phyloP scores from a whole-genome alignment of 2,329 filamentous ascomycete genomes.

The Exophiala bonariae region DNA sequence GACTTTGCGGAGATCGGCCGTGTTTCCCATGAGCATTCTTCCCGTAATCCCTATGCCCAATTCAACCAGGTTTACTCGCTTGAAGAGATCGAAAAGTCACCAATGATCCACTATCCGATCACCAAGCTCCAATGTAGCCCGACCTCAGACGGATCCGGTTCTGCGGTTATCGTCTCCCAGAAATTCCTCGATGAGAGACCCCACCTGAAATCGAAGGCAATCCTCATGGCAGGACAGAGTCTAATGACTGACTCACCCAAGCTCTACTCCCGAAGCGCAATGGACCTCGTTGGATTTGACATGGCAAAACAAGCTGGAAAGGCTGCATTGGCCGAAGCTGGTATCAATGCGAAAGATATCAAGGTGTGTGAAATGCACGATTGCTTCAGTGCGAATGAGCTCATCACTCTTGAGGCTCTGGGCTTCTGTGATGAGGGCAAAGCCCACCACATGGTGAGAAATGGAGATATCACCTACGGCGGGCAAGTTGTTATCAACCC shows the following conservation, averaged over 20 bases:
- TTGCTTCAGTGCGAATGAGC: slow-evolving; percentile 94
- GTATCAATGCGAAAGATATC: slow-evolving; percentile 65
- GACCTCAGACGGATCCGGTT: slow-evolving; percentile 88
- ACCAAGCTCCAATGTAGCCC: slow-evolving; percentile 98
- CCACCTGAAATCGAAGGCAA: slow-evolving; percentile 75
- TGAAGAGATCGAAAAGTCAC: slow-evolving; percentile 73
- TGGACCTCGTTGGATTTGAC: slow-evolving; percentile 85
- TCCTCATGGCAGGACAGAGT: slow-evolving; percentile 84
- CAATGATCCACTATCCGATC: slow-evolving; percentile 80
- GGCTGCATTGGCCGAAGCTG: slow-evolving; percentile 72
- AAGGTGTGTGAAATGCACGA: slow-evolving; percentile 92
- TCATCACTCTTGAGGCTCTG: slow-evolving; percentile 84
- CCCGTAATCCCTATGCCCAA: slow-evolving; percentile 94
- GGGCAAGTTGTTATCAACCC: slow-evolving; percentile 79
- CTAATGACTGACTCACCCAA: slow-evolving; percentile 78
- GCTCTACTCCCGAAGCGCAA: slow-evolving; percentile 75
- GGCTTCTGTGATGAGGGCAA: slow-evolving; percentile 76
- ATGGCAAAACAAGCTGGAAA: slow-evolving; percentile 75
- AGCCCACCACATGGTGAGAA: slow-evolving; percentile 85
- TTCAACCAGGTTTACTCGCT: slow-evolving; percentile 89
- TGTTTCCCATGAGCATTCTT: slow-evolving; percentile 88
- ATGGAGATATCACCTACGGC: slow-evolving; percentile 89
- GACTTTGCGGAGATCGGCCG: slow-evolving; percentile 96
- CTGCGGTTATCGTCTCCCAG: slow-evolving; percentile 85
- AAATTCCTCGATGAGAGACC: slow-evolving; percentile 85